phyloP scores from a whole-genome alignment of 352 stramenopile genomes.

The Pythium graminicola region DNA sequence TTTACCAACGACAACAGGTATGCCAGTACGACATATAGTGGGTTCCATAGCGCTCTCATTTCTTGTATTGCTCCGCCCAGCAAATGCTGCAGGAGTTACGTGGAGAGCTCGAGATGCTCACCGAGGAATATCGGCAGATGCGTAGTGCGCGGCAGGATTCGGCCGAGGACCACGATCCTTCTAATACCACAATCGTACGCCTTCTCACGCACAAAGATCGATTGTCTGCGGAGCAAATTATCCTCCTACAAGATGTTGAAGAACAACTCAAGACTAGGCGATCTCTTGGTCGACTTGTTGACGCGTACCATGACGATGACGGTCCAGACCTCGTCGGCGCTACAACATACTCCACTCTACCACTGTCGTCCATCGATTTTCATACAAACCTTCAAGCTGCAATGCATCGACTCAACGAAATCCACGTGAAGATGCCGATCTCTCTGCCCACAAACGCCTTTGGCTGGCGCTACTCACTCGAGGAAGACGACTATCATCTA shows the following conservation, averaged over 20 bases:
- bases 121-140: constrained; percentile 9
- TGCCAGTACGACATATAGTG: neutral
- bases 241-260: neutral
- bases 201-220: constrained; percentile 12
- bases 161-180: neutral
- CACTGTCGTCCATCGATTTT: neutral
- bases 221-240: constrained; percentile 3
- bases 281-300: constrained; percentile 1
- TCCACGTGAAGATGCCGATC: neutral
- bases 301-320: neutral
- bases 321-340: neutral
- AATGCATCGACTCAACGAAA: neutral
- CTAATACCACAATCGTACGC: neutral
- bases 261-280: constrained; percentile 1
- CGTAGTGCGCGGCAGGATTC: neutral
- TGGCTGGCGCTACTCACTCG: constrained; percentile 12
- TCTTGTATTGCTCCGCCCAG: neutral
- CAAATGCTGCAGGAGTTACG: constrained; percentile 15
- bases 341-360: neutral
- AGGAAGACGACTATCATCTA: constrained; percentile 1
- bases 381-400: neutral
- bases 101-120: constrained; percentile 8
- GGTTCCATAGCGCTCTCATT: neutral
- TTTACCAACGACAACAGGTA: constrained; percentile 22
- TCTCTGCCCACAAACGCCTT: constrained; percentile 4